phyloP scores from a whole-genome alignment of 2,329 filamentous ascomycete species.

The Colletotrichum sp. region DNA sequence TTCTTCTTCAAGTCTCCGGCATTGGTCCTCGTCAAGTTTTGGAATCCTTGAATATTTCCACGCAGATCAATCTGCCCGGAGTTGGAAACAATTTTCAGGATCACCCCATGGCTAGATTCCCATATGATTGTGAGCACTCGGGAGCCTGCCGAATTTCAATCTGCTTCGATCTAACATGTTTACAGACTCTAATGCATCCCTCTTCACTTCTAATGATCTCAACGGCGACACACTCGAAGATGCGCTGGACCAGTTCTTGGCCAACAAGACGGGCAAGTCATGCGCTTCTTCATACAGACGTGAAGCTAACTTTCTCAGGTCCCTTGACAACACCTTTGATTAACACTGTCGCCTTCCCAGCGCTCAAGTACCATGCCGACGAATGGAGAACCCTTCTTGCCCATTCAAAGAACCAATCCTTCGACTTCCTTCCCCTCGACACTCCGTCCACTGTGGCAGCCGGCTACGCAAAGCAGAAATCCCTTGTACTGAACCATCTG shows the following conservation, averaged over 20 bases:
- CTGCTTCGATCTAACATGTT: neutral
- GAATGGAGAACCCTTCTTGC: constrained; percentile 24
- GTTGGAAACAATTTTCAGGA: constrained; percentile 37
- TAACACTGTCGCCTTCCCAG: constrained; percentile 30
- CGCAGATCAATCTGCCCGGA: constrained; percentile 34
- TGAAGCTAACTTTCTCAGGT: neutral
- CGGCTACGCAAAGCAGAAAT: constrained; percentile 41
- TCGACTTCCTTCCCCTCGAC: constrained; percentile 22
- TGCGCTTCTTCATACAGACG: neutral
- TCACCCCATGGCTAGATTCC: constrained; percentile 27
- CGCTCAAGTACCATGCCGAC: constrained; percentile 25
- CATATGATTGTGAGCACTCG: constrained; percentile 23
- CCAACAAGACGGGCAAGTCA: constrained; percentile 10
- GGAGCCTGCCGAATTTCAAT: neutral
- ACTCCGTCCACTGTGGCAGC: constrained; percentile 37
- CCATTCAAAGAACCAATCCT: constrained; percentile 26
- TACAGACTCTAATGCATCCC: constrained; percentile 2
- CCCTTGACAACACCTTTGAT: constrained; percentile 28
- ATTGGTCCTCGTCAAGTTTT: constrained; percentile 34
- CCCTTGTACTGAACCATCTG: constrained; percentile 27
- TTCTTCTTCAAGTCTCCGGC: constrained; percentile 47
- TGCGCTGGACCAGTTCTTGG: neutral
- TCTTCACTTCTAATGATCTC: constrained; percentile 6
- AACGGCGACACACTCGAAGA: neutral
- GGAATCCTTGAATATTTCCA: constrained; percentile 28